phyloP scores from a whole-genome alignment of 1,284 basidiomycete species.

The Cerrena zonata region DNA sequence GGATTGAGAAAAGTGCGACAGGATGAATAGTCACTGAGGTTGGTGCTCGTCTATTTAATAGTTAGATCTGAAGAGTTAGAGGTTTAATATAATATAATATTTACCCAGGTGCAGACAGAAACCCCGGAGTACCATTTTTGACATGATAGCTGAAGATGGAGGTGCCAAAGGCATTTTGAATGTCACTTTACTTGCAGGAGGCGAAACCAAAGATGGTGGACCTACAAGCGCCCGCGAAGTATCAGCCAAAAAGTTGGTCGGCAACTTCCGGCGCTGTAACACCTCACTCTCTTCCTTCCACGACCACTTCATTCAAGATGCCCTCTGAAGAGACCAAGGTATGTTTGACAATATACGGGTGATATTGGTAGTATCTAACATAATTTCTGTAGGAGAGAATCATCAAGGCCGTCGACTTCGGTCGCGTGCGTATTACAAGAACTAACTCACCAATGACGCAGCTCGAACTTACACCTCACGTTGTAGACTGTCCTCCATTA shows the following conservation, averaged over 20 bases:
- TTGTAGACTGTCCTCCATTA: constrained; percentile 80
- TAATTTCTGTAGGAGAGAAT: constrained; percentile 60
- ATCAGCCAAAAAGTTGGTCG: constrained; percentile 29
- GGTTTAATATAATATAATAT: no score
- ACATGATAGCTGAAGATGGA: constrained; percentile 65
- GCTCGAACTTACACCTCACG: constrained; percentile 6
- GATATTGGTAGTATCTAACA: constrained; percentile 5
- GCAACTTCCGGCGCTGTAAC: constrained; percentile 24
- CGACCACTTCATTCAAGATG: constrained; percentile 42
- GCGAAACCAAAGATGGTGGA: constrained; percentile 9
- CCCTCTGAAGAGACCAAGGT: constrained; percentile 84
- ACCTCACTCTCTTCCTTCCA: constrained; percentile 12
- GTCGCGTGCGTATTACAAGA: constrained; percentile 54
- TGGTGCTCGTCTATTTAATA: constrained; percentile 55
- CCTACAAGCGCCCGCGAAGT: constrained; percentile 3
- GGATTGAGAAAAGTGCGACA: constrained; percentile 90
- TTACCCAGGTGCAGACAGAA: constrained; percentile 30
- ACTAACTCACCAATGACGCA: constrained; percentile 6
- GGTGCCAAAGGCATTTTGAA: constrained; percentile 62
- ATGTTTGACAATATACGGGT: constrained; percentile 14
- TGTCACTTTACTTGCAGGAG: constrained; percentile 2
- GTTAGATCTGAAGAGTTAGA: constrained; percentile 7
- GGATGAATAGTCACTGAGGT: constrained; percentile 81
- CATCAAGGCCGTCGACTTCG: constrained; percentile 69
- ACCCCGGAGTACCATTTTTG: constrained; percentile 37